Base-by-base conservation (phyloP, 768 basidiomycete species). In the Collybiopsis luxurians region DNA sequence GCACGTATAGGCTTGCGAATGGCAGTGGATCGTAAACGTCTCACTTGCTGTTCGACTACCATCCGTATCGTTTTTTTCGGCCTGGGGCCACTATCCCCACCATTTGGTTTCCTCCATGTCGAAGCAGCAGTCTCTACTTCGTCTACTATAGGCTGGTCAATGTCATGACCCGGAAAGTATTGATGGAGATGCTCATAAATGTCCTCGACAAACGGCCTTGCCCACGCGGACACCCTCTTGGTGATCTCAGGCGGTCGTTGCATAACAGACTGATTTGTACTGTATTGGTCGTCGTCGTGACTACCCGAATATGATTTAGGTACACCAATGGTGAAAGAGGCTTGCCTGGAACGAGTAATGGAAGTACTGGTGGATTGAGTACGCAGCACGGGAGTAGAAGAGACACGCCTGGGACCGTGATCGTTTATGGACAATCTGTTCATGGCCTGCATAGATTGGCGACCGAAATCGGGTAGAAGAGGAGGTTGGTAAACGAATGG, bases 141-240 rank as follows among this genome's bases (percentile, higher is more conserved):
- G 56, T 89, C 83, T 52, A 90, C 83, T 59, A 96, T 81, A 1
- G 90, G 88, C 64, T 89, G 85, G 67, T 97, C 93, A 50, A 97
- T 81, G 65, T 96, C 86, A 67, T 92, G 89, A 55, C 86, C 80
- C 15, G 94, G 94, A 76, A 98, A 98, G 73, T 87, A 96, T 38
- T 82, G 81, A 56, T 92, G 85, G 15, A 98, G 75, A 55, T 89
- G 78, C 36, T 91, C 83, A 65, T 90, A 87, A 31, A 97, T 87
- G 56, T 87, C 85, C 64, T 91, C 89, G 2, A 89, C 79, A 48
- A 79, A 78, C 7, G 93, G 93, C 63, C 91, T 85, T 63, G 81
- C 83, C 66, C 64, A 66, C 19, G 63, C 63, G 21, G 63, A 57
- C 6, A 61, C 58, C n/a, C 60, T 57, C 4, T 34, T 60, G 60